phyloP scores from a whole-genome alignment of 441 rosid genomes.

The Adansonia madagascariensis region DNA sequence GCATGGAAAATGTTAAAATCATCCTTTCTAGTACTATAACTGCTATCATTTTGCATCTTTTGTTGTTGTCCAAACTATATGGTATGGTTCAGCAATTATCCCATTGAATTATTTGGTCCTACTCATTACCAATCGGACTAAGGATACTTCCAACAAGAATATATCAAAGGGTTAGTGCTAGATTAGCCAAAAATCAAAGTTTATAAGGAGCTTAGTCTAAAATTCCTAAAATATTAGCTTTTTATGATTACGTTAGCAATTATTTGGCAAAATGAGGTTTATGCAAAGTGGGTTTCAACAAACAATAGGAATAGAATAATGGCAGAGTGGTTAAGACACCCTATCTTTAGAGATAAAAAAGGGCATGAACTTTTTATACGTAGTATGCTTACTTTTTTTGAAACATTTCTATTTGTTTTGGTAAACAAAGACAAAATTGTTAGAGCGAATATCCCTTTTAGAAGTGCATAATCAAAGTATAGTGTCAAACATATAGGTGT shows the following conservation, averaged over 20 bases:
- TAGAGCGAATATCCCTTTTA: not conserved
- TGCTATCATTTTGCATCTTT: not conserved
- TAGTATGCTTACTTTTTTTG: not conserved
- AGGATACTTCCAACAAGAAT: conserved; percentile 9
- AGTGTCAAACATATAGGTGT: not conserved
- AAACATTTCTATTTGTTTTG: not conserved
- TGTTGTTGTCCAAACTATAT: conserved; percentile 17
- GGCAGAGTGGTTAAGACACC: not conserved
- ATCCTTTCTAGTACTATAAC: not conserved
- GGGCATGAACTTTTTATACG: not conserved
- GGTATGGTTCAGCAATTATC: conserved; percentile 24
- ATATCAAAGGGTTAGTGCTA: too few relatives aligned
- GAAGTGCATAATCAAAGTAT: not conserved
- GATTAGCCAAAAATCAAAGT: too few relatives aligned
- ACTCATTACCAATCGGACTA: conserved; percentile 28
- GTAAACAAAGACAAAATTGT: not conserved
- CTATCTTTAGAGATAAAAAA: not conserved
- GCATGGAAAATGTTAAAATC: too few relatives aligned
- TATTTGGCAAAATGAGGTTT: too few relatives aligned
- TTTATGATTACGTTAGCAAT: too few relatives aligned
- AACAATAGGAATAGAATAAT: not conserved
- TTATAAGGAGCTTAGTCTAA: too few relatives aligned
- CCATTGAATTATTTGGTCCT: conserved; percentile 24
- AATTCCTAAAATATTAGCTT: too few relatives aligned
- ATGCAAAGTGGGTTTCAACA: too few relatives aligned